Evolutionary conservation across 83 land plant genomes (phyloP), one percentile per base, ranked within the genome.

Genomic region (Diphasiastrum complanatum): DNA sequence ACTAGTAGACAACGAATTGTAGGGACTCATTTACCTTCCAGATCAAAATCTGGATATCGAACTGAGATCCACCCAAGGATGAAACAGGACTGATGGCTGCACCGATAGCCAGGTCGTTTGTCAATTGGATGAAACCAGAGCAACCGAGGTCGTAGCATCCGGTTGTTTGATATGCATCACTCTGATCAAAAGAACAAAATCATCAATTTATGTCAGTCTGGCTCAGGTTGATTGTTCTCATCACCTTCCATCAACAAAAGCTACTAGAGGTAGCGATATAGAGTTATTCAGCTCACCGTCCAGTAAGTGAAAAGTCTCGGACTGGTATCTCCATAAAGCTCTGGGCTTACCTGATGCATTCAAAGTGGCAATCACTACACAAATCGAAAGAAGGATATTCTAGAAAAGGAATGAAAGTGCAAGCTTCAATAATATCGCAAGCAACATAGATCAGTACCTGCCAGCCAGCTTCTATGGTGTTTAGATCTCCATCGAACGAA

Each of bases 381-480:
- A n/a, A n/a, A n/a, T n/a, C n/a, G n/a, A n/a, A n/a, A n/a, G n/a
- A n/a, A n/a, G n/a, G n/a, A n/a, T n/a, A n/a, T n/a, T n/a, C n/a
- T n/a, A n/a, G n/a, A n/a, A n/a, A n/a, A n/a, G n/a, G n/a, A n/a
- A n/a, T n/a, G n/a, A n/a, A n/a, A n/a, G n/a, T n/a, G n/a, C n/a
- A n/a, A n/a, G n/a, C n/a, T n/a, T n/a, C n/a, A n/a, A n/a, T n/a
- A n/a, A n/a, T n/a, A n/a, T n/a, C n/a, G n/a, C n/a, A n/a, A n/a
- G n/a, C n/a, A n/a, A n/a, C n/a, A n/a, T n/a, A n/a, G n/a, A n/a
- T n/a, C n/a, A n/a, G 14, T 72, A 73, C 89, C 77, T 79, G 90
- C 90, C 90, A 85, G 23, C 90, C 90, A 26, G 87, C 87, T 75
- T 85, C 90, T 47, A 85, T 85, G 72, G 85, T 85, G 73, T 85